Base-by-base conservation (phyloP, 331 rosid genomes). In the Saraca asoca region DNA sequence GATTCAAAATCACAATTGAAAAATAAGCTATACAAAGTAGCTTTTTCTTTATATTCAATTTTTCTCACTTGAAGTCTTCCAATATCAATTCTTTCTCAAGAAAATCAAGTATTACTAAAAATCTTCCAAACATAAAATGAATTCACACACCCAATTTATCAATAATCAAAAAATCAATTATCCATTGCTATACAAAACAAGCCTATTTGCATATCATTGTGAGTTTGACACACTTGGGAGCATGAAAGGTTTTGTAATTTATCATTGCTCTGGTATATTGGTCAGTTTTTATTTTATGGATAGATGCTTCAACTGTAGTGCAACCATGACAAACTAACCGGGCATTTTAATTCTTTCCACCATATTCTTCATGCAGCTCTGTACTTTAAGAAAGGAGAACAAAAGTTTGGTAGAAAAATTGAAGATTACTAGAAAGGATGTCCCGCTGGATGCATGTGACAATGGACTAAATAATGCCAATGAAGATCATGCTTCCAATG, bases 381-480 rank as follows among this genome's bases (percentile, higher is more conserved):
- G 69, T 72, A 50, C 64, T 51, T 73, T 88, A 59, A 75, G 78
- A 29, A 79, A 54, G 70, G 89, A 90, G 74, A 86, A 93, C 73
- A 83, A 68, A 44, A 49, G 54, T 67, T 68, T 90, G 60, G 77
- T 68, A 24, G 79, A 73, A 62, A 82, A 83, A 74, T 52, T 93
- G 50, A 70, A 66, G 41, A 62, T 44, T 67, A 24, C 62, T 9
- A 82, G 29, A 63, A 64, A 51, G 44, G 78, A 62, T 15, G 74
- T 50, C 45, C 44, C 72, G 43, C 17, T 52, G 31, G 73, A 43
- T 58, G 58, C 45, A 37, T 72, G 46, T 74, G 58, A 72, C 76
- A 62, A 78, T 15, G 78, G 75, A 79, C 20, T 72, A 51, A 76
- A 57, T 37, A 70, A 42, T 29, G 76, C 74, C 55, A 81, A 67